Evolutionary conservation across 2,329 filamentous ascomycete species (phyloP), one percentile per base, ranked within the genome.

Genomic region (Lomentospora prolificans): DNA sequence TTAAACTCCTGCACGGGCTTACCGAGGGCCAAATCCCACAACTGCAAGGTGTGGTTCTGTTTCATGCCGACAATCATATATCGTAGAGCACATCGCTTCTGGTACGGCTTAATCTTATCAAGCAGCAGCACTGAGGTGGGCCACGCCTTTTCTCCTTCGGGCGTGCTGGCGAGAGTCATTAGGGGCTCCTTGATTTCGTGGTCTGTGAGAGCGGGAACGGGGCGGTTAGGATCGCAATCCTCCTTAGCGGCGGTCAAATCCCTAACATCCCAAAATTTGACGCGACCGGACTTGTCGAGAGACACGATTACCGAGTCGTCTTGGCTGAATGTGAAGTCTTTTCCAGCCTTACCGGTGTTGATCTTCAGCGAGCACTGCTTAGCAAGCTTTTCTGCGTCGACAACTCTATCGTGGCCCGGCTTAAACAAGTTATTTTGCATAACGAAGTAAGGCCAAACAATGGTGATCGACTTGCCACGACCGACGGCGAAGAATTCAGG

Each of bases 41-140:
- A 82, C 76, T 99, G 95, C 59, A 99, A 82, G 56, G 92, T 95
- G 73, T 99, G 94, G 71, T 99, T 99, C 71, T 99, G 94, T 75
- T 97, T 96, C 82, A 97, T 90, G 64, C 94, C 94, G 60, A 99
- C 89, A 67, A 99, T 86, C 75, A 99, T 86, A 74, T 99, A 99
- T 59, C 94, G 85, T 60, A 96, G 78, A 51, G 95, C 91, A 65
- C 88, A 87, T 58, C 88, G 86, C 73, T 94, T 96, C 73, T 86
- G 82, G 71, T 95, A 96, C 50, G 94, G 90, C 60, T 91, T 88
- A 71, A 91, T 84, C 77, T 97, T 99, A 73, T 99, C 94, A 63
- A 99, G 84, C 70, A 99, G 87, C 68, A 96, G 81, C 57, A 99
- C 89, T 24, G 94, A 97, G 2, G 92, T 97, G 5, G 95, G 92